Percentiles rank a stretch among this genome's conserved stretches.
phyloP scores from a whole-genome alignment of 768 basidiomycete species.

The Boletus coccyginus region DNA sequence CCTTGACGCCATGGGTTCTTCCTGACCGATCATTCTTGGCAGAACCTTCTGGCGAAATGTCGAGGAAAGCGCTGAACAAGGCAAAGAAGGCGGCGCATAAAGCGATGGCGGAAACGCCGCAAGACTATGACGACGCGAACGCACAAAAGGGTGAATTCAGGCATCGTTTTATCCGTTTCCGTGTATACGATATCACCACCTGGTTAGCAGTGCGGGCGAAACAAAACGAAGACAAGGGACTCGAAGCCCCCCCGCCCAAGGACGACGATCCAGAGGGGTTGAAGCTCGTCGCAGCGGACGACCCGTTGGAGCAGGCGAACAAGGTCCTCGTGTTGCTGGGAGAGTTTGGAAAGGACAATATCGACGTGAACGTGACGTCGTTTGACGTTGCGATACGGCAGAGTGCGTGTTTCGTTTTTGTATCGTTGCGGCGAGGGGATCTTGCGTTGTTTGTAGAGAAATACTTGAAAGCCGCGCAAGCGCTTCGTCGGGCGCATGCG shows the following conservation, averaged over 20 bases:
- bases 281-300: slow-evolving; percentile 58
- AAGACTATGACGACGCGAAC: slow-evolving; percentile 36
- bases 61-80: slow-evolving; percentile 84
- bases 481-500: slow-evolving; percentile 54
- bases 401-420: slow-evolving; percentile 46
- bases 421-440: neutral
- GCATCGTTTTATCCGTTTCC: slow-evolving; percentile 11
- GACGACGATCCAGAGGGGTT: slow-evolving; percentile 86
- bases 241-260: slow-evolving; percentile 51
- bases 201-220: slow-evolving; percentile 29
- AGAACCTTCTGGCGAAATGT: slow-evolving; percentile 29
- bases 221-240: slow-evolving; percentile 64
- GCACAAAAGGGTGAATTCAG: slow-evolving; percentile 59
- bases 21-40: neutral
- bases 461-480: slow-evolving; percentile 72
- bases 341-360: slow-evolving; percentile 45
- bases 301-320: slow-evolving; percentile 72
- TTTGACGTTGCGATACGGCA: slow-evolving; percentile 84
- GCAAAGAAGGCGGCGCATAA: slow-evolving; percentile 76
- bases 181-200: slow-evolving; percentile 10
- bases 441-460: slow-evolving; percentile 52
- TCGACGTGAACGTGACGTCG: slow-evolving; percentile 69
- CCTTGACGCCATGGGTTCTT: slow-evolving; percentile 30
- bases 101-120: slow-evolving; percentile 46
- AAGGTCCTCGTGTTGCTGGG: slow-evolving; percentile 67